These are phyloP conservation scores for Dimargaris cristalligena DNA, from an alignment of 192 early-diverging fungal species.

Conservation along the genomic window DNA sequence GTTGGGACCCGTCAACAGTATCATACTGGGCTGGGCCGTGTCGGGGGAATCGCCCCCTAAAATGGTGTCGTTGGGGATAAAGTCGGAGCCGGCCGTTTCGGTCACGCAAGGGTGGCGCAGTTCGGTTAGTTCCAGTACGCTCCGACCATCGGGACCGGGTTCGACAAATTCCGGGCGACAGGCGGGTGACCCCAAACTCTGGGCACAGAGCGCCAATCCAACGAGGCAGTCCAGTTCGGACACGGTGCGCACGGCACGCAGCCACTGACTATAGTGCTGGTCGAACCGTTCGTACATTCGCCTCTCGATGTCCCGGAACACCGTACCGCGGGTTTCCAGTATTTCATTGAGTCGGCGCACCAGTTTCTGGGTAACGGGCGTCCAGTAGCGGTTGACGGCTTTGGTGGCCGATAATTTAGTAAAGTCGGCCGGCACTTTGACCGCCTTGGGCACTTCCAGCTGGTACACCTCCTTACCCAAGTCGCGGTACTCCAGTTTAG, in stretches of 20 bases:
- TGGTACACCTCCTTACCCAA: slow-evolving; percentile 93
- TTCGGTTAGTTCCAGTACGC: slow-evolving; percentile 66
- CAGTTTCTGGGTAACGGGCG: slow-evolving; percentile 37
- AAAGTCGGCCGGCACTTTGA: slow-evolving; percentile 66
- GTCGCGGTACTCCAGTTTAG: slow-evolving; percentile 64
- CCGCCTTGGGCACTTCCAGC: slow-evolving; percentile 64
- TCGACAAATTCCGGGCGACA: slow-evolving; percentile 79
- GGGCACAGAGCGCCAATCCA: slow-evolving; percentile 48
- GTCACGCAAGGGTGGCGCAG: slow-evolving; percentile 87
- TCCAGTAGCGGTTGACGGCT: slow-evolving; percentile 76
- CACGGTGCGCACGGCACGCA: slow-evolving; percentile 49
- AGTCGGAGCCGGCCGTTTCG: slow-evolving; percentile 30
- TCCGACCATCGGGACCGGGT: slow-evolving; percentile 21
- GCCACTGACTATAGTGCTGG: slow-evolving; percentile 48
- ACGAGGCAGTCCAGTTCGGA: slow-evolving; percentile 80
- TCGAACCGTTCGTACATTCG: slow-evolving; percentile 78
- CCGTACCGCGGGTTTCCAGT: slow-evolving; percentile 56
- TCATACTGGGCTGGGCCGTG: slow-evolving; percentile 40
- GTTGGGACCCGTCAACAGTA: slow-evolving; percentile 95
- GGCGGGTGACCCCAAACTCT: slow-evolving; percentile 51
- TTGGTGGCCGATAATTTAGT: slow-evolving; percentile 58
- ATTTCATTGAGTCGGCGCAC: slow-evolving; percentile 64
- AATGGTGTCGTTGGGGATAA: slow-evolving; percentile 88
- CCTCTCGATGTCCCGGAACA: slow-evolving; percentile 52
- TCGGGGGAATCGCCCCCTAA: slow-evolving; percentile 42